Percentiles rank a stretch among this genome's conserved stretches.
Conservation (phyloP, 768 basidiomycete species). For the Tulasnella sp. region DNA sequence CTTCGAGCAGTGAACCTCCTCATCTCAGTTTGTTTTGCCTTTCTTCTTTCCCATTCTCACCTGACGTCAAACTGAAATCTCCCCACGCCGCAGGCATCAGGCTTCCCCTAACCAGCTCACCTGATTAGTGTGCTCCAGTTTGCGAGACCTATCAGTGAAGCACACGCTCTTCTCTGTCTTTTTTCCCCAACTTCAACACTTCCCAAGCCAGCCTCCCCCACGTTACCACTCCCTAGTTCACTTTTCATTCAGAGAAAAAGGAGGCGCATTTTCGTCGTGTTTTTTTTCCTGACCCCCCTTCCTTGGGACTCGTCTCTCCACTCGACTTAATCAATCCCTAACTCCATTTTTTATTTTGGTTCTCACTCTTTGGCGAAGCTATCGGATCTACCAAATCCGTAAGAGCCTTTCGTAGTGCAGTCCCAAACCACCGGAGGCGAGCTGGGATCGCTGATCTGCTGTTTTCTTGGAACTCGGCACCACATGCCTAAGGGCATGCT, state of each 20-base stretch:
- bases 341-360: too few species aligned
- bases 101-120: neutral
- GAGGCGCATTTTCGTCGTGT: neutral
- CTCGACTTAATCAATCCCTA: too few species aligned
- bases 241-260: too few species aligned
- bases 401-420: neutral
- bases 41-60: neutral
- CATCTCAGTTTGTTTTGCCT: neutral
- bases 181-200: neutral
- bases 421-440: neutral
- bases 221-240: neutral
- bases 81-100: neutral
- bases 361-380: neutral
- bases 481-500: neutral
- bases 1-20: neutral
- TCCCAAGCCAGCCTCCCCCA: neutral
- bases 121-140: neutral
- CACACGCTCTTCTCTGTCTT: neutral
- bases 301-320: neutral
- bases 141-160: neutral
- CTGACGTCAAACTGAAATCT: neutral
- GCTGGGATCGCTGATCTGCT: neutral
- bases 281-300: too few species aligned
- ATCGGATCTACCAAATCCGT: constrained; percentile 7
- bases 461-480: neutral